phyloP scores from a whole-genome alignment of 139 green algal genomes.

The Asterochloris sp. region DNA sequence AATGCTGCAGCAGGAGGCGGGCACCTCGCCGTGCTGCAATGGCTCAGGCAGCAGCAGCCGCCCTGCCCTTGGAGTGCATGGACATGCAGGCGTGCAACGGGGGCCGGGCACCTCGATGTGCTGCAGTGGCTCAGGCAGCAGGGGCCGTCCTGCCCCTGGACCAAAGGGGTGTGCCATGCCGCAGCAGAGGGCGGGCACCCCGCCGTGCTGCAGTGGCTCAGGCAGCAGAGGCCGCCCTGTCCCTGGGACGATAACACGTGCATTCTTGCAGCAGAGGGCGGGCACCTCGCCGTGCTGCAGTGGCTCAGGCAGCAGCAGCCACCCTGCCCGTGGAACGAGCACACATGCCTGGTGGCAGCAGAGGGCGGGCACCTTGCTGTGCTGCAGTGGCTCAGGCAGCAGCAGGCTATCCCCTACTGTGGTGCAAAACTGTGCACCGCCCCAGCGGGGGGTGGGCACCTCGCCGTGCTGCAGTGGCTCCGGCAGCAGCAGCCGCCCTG shows the following conservation, averaged over 20 bases:
- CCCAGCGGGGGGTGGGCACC: too few species aligned
- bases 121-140: neutral
- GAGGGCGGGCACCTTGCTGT: too few species aligned
- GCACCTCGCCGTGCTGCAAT: too few species aligned
- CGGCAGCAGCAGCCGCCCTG: too few species aligned
- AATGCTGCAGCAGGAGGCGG: neutral
- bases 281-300: neutral
- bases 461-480: too few species aligned
- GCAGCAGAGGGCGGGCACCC: neutral
- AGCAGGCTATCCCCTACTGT: too few species aligned
- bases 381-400: too few species aligned
- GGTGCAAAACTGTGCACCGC: too few species aligned
- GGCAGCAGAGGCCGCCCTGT: neutral
- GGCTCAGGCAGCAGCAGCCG: neutral
- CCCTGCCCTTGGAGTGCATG: neutral
- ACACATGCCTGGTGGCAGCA: too few species aligned
- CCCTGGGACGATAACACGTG: neutral
- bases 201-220: neutral
- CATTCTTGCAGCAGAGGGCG: neutral
- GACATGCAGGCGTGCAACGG: neutral
- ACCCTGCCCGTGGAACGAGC: too few species aligned
- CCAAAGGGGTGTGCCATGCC: neutral
- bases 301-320: too few species aligned
- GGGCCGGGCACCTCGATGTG: neutral
- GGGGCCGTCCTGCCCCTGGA: neutral